Evolutionary conservation across 108 stramenopile species (phyloP), one percentile per base, ranked within the genome.

Genomic region (Pseudonitzschia multiseries): DNA sequence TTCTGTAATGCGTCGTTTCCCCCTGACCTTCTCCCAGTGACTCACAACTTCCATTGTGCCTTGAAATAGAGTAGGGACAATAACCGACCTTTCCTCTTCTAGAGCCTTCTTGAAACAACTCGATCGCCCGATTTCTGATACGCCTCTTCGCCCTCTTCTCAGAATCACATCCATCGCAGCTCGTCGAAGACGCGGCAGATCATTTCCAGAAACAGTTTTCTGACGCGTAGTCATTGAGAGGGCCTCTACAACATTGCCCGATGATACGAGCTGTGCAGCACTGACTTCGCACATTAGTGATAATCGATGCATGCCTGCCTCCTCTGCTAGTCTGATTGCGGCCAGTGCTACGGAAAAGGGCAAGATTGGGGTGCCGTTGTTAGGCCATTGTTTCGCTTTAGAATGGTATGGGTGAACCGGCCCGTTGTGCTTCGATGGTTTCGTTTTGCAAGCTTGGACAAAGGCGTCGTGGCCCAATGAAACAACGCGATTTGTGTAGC

Each of bases 271-370:
- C 62, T 82, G 75, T 4, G 89, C 80, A 13, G 94, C 91, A 29
- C 90, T 89, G 51, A 93, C 68, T 81, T 95, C 94, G 56, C 92
- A 93, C 94, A 95, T 95, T 21, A 93, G 81, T 33, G 87, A 84
- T 8, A 95, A 73, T 8, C 92, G 81, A 21, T 86, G 84, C 70
- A 95, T 67, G 26, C 80, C 73, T 8, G 94, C 91, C 68, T 91
- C 90, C 70, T 95, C 92, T 4, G 92, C 94, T 18, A 95, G 72
- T 20, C 53, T 62, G 36, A 95, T 83, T 4, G 84, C 92, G 12
- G 88, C 89, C 17, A 91, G 42, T 10, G 90, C 89, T 8, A 89
- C 78, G 41, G 86, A 67, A 41, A 93, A 87, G 17, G 89, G 71
- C 0, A 93, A 73, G 12, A 73, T 80, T 2, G 94, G 94, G 27